A percentile compares a stretch with the other conserved stretches of the same genome.
Conservation (phyloP, 345 rosid species). For the Kernera saxatilis region DNA sequence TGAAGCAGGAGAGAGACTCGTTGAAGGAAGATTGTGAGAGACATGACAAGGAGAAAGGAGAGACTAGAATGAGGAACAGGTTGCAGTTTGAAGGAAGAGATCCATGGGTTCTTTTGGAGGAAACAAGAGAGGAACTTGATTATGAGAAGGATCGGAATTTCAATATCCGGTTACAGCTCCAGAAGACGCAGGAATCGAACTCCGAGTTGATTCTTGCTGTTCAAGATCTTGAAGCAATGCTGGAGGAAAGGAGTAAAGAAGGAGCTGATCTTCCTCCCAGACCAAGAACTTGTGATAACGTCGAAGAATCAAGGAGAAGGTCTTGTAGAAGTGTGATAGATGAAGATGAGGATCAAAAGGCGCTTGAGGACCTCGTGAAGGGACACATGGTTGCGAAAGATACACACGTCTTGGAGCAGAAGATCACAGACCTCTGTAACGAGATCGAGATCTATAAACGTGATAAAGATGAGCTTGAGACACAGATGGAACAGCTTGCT, state of each 20-base stretch:
- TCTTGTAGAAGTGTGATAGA: slow-evolving; percentile 39
- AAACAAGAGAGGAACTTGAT: slow-evolving; percentile 63
- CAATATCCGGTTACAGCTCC: slow-evolving; percentile 69
- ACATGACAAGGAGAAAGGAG: slow-evolving; percentile 43
- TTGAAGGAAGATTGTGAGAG: slow-evolving; percentile 49
- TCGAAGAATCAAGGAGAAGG: slow-evolving; percentile 23
- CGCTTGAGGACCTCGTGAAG: slow-evolving; percentile 75
- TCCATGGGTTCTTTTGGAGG: slow-evolving; percentile 56
- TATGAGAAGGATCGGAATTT: slow-evolving; percentile 67
- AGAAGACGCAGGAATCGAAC: slow-evolving; percentile 86
- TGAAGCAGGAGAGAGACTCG: slow-evolving; percentile 72
- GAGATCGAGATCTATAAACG: slow-evolving; percentile 76
- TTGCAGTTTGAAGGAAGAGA: slow-evolving; percentile 55
- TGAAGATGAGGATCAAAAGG: slow-evolving; percentile 84
- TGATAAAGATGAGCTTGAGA: slow-evolving; percentile 83
- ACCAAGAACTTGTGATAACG: slow-evolving; percentile 26
- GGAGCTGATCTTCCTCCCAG: slow-evolving; percentile 29
- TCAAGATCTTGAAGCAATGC: slow-evolving; percentile 73
- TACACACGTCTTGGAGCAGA: slow-evolving; percentile 55
- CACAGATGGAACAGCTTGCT: slow-evolving; percentile 92
- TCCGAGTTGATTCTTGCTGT: slow-evolving; percentile 85
- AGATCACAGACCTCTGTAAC: slow-evolving; percentile 52
- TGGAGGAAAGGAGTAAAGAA: slow-evolving; percentile 52
- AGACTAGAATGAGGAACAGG: slow-evolving; percentile 41
- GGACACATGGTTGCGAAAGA: slow-evolving; percentile 55